Evolutionary conservation across 768 basidiomycete genomes (phyloP).

Genomic region (Tubosaeta sp.): DNA sequence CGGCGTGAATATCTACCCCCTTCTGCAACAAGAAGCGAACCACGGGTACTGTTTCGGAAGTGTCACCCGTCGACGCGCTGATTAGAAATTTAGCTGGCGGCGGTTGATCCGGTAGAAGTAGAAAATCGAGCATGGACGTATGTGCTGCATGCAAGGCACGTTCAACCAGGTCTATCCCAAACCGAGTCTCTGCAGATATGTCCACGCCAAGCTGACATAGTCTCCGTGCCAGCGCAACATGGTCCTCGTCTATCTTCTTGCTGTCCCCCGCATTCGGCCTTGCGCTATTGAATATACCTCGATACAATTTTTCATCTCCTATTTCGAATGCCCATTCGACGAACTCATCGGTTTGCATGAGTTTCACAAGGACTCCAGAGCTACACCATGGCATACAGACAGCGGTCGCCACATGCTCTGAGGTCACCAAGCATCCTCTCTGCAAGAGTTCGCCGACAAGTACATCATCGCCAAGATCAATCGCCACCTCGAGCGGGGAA

Average conservation of each 20-base stretch:
- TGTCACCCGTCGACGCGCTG: background rate
- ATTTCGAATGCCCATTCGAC: background rate
- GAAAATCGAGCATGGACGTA: background rate
- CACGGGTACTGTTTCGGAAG: background rate
- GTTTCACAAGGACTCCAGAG: background rate
- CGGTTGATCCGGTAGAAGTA: background rate
- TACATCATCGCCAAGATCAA: background rate
- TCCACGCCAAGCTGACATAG: background rate
- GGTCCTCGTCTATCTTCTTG: background rate
- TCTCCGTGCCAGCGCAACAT: background rate
- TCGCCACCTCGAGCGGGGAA: background rate
- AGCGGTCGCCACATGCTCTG: background rate
- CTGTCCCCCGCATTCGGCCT: background rate
- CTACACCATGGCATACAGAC: slow-evolving; percentile 6
- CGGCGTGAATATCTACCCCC: background rate
- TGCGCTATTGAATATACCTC: background rate
- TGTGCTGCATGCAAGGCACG: background rate
- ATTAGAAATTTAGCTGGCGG: background rate
- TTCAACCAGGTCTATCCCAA: background rate
- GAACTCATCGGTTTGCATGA: slow-evolving; percentile 1
- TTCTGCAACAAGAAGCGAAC: slow-evolving; percentile 3
- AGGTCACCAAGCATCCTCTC: background rate
- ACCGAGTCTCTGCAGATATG: background rate
- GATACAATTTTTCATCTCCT: background rate
- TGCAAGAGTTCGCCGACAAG: background rate